Evolutionary conservation across 306 rosid genomes (phyloP).

Genomic region (Malus fusca): DNA sequence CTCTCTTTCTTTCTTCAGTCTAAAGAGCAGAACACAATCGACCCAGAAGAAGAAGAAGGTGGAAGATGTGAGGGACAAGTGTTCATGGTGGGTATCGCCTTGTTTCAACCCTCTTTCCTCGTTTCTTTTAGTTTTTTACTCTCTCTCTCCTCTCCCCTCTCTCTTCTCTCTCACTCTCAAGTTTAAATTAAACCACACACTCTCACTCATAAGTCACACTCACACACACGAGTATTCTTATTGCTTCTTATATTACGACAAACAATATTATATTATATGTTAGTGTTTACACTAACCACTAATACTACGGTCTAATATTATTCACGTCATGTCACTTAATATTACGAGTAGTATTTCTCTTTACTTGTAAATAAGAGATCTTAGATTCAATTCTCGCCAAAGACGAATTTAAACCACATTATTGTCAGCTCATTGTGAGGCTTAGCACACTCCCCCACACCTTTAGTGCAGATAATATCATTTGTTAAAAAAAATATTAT

Average conservation of each 20-base stretch:
- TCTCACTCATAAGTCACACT: background rate
- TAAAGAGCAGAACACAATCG: background rate
- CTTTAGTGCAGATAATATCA: no score
- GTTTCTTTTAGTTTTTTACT: background rate
- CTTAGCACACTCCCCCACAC: accelerated
- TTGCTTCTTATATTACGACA: background rate
- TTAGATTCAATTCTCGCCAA: no score
- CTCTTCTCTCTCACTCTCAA: background rate
- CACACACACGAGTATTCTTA: background rate
- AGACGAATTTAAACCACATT: no score
- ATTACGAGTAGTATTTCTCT: accelerated
- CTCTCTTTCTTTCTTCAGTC: background rate
- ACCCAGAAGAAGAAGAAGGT: slow-evolving; percentile 12
- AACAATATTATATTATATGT: background rate
- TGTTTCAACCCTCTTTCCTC: background rate
- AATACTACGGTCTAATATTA: no score
- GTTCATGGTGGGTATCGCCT: slow-evolving; percentile 21
- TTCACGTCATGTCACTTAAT: no score
- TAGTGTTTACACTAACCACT: no score
- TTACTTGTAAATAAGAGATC: accelerated
- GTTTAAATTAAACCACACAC: background rate
- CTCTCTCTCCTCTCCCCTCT: background rate
- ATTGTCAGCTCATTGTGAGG: no score
- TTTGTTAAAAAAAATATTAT: no score
- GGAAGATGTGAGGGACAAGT: slow-evolving; percentile 27